These are phyloP conservation scores for Pezicula rhizophila DNA, from an alignment of 2,329 filamentous ascomycete genomes.

Conservation along the genomic window DNA sequence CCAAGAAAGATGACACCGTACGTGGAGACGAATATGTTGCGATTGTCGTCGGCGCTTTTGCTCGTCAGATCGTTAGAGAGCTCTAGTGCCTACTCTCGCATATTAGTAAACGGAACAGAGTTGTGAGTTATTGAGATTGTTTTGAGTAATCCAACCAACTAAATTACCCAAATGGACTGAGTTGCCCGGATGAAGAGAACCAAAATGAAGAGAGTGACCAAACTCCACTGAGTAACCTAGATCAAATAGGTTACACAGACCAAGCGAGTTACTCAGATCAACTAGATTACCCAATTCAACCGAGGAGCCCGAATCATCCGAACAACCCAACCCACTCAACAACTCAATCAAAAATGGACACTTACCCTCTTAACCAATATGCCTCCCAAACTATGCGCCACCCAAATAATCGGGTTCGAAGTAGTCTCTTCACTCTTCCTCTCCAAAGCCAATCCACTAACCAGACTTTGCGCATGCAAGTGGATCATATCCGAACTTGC, in stretches of 20 bases:
- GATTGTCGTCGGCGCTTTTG: slow-evolving; percentile 55
- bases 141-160: too few relatives aligned
- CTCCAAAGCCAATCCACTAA: slow-evolving; percentile 56
- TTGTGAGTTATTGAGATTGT: too few relatives aligned
- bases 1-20: slow-evolving; percentile 73
- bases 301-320: too few relatives aligned
- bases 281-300: too few relatives aligned
- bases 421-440: slow-evolving; percentile 51
- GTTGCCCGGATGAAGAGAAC: too few relatives aligned
- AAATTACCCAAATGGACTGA: too few relatives aligned
- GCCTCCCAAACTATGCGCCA: slow-evolving; percentile 69
- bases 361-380: slow-evolving; percentile 58
- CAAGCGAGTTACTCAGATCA: too few relatives aligned
- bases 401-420: slow-evolving; percentile 66
- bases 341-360: neutral
- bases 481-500: slow-evolving; percentile 63
- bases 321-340: too few relatives aligned
- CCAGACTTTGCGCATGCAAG: slow-evolving; percentile 65
- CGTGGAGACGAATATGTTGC: slow-evolving; percentile 67
- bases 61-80: slow-evolving; percentile 58
- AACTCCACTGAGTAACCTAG: too few relatives aligned
- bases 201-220: too few relatives aligned
- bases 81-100: slow-evolving; percentile 43
- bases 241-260: too few relatives aligned
- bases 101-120: too few relatives aligned